Conservation (phyloP, 495 filamentous ascomycete species). For the Thermochaetoides thermophila region DNA sequence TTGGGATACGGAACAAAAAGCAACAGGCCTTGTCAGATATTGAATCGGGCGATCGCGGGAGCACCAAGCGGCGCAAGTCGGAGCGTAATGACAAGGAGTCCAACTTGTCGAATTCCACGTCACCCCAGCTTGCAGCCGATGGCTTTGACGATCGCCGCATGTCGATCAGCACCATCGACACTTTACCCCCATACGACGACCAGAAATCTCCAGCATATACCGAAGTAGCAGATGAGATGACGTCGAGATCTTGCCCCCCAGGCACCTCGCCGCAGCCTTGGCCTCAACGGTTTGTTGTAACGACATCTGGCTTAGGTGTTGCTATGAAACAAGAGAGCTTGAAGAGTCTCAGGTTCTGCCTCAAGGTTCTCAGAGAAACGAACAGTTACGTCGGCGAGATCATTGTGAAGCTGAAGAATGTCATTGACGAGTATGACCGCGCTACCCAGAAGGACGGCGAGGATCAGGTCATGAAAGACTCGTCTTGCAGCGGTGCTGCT, state of each 20-base stretch:
- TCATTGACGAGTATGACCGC: conserved; percentile 63
- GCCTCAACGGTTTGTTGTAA: conserved; percentile 67
- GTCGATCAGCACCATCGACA: conserved; percentile 43
- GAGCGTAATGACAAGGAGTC: conserved; percentile 5
- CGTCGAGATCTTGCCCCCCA: conserved; percentile 8
- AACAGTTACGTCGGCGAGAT: conserved; percentile 59
- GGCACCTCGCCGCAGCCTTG: conserved; percentile 34
- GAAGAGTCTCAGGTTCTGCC: conserved; percentile 58
- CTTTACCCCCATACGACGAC: conserved; percentile 69
- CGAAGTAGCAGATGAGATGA: conserved; percentile 22
- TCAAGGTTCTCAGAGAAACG: conserved; percentile 59
- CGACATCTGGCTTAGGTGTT: conserved; percentile 69
- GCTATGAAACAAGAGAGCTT: conserved; percentile 79
- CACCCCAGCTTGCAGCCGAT: too few species aligned
- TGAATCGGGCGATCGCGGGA: conserved; percentile 28
- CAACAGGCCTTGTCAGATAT: conserved; percentile 26
- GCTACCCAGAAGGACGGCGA: conserved; percentile 10
- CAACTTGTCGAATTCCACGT: too few species aligned
- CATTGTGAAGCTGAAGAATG: conserved; percentile 49
- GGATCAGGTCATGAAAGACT: conserved; percentile 10
- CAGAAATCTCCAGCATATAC: conserved; percentile 57
- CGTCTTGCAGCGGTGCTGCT: conserved; percentile 12
- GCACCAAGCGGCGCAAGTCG: conserved; percentile 47
- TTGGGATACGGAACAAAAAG: conserved; percentile 33
- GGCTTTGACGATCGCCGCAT: conserved; percentile 22